Percentiles rank a stretch among this genome's conserved stretches.
phyloP scores from a whole-genome alignment of 2,329 filamentous ascomycete genomes.

The Sporothrix brunneoviolacea region DNA sequence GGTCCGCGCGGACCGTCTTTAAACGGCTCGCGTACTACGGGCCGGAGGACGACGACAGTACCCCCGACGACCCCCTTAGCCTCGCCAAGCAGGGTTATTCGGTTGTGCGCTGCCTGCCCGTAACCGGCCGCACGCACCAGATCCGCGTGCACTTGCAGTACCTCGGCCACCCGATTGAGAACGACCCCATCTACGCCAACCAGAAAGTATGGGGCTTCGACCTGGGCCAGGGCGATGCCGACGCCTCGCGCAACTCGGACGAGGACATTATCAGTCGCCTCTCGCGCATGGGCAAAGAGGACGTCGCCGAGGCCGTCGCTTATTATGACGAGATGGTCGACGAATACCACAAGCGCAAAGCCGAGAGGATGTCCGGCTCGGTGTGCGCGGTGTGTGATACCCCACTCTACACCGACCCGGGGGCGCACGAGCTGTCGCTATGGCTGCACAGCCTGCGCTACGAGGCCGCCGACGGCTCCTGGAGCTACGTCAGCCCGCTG shows the following conservation, averaged over 20 bases:
- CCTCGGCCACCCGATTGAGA: slow-evolving; percentile 88
- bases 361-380: slow-evolving; percentile 87
- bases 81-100: slow-evolving; percentile 62
- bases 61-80: background rate
- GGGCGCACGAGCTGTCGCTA: slow-evolving; percentile 80
- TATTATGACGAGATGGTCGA: slow-evolving; percentile 94
- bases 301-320: slow-evolving; percentile 81
- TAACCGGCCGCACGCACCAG: slow-evolving; percentile 93
- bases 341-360: slow-evolving; percentile 80
- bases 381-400: slow-evolving; percentile 77
- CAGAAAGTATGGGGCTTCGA: slow-evolving; percentile 80
- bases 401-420: slow-evolving; percentile 87
- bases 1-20: slow-evolving; percentile 85
- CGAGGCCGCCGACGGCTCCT: slow-evolving; percentile 72
- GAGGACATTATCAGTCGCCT: slow-evolving; percentile 84
- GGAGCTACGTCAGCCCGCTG: slow-evolving; percentile 80
- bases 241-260: slow-evolving; percentile 66
- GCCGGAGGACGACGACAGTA: background rate
- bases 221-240: slow-evolving; percentile 61
- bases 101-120: slow-evolving; percentile 85
- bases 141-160: slow-evolving; percentile 92
- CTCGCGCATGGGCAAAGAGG: slow-evolving; percentile 86
- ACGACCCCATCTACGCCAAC: slow-evolving; percentile 97
- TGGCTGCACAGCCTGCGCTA: slow-evolving; percentile 92
- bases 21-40: slow-evolving; percentile 82